Base-by-base conservation (phyloP, 2,329 filamentous ascomycete genomes). In the Ascochyta rabiei region DNA sequence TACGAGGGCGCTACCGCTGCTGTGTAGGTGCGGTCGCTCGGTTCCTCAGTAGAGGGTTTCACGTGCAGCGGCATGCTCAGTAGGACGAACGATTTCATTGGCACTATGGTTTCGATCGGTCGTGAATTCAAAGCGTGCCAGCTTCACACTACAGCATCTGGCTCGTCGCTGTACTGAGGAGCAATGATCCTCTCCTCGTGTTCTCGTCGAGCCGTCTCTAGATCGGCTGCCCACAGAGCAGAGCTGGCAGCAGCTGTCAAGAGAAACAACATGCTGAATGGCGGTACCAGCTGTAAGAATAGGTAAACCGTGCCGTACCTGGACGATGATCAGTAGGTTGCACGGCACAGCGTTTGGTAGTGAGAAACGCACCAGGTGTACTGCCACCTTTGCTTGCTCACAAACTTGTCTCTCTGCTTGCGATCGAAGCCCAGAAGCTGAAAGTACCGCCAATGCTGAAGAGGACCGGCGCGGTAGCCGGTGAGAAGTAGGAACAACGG, bases 191-290 rank as follows among this genome's bases (percentile, higher is more conserved):
- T 60, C 34, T 60, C 64, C 41, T 71, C 71, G 39, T 63, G 60
- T 40, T 63, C 57, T 48, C 69, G 63, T 23, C 68, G 61, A 47
- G 60, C 38, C 2, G 42, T 64, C 75, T 98, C 93, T 45, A 97
- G 77, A 61, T 88, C 86, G 2, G 87, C 87, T 2, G 87, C 90
- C 93, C 93, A 98, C 31, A 98, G 78, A 1, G 91, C 93, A 38
- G 90, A 88, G 2, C 93, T 95, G 18, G 87, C 86, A 1, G 93
- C 89, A 3, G 90, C 92, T 0, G 93, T 97, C 62, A 99, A 78
- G 34, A 98, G 81, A 73, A 98, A 97, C 71, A 98, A 87, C 82
- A 99, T 96, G n/a, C 90, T 96, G 43, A 97, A 76, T 12, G 93
- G 82, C 1, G 95, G 95, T 8, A 97, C 82, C n/a, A 98, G 82